Base-by-base conservation (phyloP, 345 rosid species). In the Schrenkiella parvula region DNA sequence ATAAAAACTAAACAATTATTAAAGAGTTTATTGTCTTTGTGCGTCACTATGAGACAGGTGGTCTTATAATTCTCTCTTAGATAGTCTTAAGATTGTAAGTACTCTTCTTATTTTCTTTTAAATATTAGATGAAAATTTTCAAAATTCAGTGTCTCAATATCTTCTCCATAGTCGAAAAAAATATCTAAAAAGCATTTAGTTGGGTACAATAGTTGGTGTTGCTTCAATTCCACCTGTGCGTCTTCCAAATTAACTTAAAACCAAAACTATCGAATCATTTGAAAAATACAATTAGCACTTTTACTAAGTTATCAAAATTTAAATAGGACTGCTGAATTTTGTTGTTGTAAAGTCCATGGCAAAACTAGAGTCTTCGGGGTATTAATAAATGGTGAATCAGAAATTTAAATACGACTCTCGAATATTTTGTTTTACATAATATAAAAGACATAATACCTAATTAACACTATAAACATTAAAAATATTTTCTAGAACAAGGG, bases 31-130 rank as follows among this genome's bases (percentile, higher is more conserved):
- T 83, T 73, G 77, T 50, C 63, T 74, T 21, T 42, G 75, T 52
- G 71, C 83, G 85, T 85, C 90, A 82, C 55, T 68, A 60, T 31
- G 58, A 71, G 84, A 87, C 90, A 86, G 86, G 89, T 85, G 85
- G 54, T 53, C 60, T 34, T 8, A 19, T 47, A 44, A 62, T 35
- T 43, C 6, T 11, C 11, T 8, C 58, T 43, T 15, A 46, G 66
- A 63, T 70, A 55, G 69, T 62, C 53, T 34, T 68, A 32, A 67
- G 46, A 74, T 59, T 51, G 18, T 51, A 13, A 47, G 41, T 34
- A 29, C 47, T 39, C 32, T 39, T 66, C 38, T 23, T 29, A 17
- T 17, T 15, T 53, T 31, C 6, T 31, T 54, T 9, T 29, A 54
- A 31, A 13, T 51, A 53, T n/a, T 17, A 32, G 9, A 26, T n/a